These are phyloP conservation scores for Capronia coronata DNA, from an alignment of 2,329 filamentous ascomycete genomes.

Conservation along the genomic window DNA sequence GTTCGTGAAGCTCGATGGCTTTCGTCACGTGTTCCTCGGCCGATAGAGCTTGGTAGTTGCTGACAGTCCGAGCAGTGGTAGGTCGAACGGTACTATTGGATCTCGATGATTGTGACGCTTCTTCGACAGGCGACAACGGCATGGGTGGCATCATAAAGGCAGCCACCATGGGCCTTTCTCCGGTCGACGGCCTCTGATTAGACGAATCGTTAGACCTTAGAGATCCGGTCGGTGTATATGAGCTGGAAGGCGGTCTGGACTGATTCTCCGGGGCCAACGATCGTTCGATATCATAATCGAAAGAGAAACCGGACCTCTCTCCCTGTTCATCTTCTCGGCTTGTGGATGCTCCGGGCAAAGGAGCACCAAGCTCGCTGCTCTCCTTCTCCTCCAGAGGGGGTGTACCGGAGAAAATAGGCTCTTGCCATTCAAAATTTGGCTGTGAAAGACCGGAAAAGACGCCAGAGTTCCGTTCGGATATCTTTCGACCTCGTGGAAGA, in stretches of 20 bases:
- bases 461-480: constrained; percentile 59
- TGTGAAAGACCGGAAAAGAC: constrained; percentile 52
- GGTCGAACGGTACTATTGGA: constrained; percentile 59
- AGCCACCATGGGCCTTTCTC: constrained; percentile 6
- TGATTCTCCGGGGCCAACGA: constrained; percentile 3
- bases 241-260: constrained; percentile 10
- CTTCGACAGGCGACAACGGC: constrained; percentile 33
- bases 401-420: constrained; percentile 43
- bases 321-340: constrained; percentile 17
- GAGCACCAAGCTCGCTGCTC: constrained; percentile 14
- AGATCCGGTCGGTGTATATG: constrained; percentile 17
- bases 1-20: constrained; percentile 83
- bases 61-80: constrained; percentile 30
- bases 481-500: constrained; percentile 71
- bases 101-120: constrained; percentile 50
- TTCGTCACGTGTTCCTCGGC: constrained; percentile 83
- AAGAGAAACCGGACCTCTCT: constrained; percentile 20
- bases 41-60: constrained; percentile 31
- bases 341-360: constrained; percentile 15
- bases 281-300: constrained; percentile 21
- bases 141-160: constrained; percentile 13
- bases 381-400: constrained; percentile 30
- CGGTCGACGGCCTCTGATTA: constrained; percentile 11
- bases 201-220: constrained; percentile 15
- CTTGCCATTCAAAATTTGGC: constrained; percentile 59